Conservation (phyloP, 352 stramenopile genomes). For the Phytophthora fragariae region DNA sequence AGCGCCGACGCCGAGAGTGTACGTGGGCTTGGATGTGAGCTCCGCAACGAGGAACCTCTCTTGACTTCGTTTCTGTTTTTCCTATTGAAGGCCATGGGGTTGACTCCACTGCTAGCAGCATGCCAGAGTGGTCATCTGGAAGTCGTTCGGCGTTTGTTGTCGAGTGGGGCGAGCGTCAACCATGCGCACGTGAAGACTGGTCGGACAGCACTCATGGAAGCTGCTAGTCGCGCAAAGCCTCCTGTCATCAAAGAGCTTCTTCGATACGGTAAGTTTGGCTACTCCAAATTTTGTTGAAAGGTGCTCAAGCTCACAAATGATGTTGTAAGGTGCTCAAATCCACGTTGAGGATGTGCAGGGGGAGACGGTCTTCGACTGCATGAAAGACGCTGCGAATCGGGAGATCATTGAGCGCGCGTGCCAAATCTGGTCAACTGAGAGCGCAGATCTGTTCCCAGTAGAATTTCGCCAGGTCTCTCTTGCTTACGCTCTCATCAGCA, state of each 20-base stretch:
- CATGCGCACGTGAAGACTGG: slow-evolving; percentile 61
- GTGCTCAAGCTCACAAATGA: slow-evolving; percentile 41
- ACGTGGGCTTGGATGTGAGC: slow-evolving; percentile 2
- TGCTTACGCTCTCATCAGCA: slow-evolving; percentile 49
- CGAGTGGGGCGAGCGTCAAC: slow-evolving; percentile 55
- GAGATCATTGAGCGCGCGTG: slow-evolving; percentile 47
- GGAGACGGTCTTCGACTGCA: slow-evolving; percentile 56
- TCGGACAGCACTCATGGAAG: slow-evolving; percentile 73
- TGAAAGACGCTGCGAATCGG: slow-evolving; percentile 42
- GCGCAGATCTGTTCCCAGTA: slow-evolving; percentile 55
- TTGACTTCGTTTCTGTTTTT: background rate
- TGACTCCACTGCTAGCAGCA: slow-evolving; percentile 68
- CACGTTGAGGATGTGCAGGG: slow-evolving; percentile 52
- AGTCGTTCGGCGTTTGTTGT: slow-evolving; percentile 57
- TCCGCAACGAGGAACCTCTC: background rate
- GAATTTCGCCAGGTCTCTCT: slow-evolving; percentile 51
- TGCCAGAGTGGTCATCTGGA: slow-evolving; percentile 59
- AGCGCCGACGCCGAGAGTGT: slow-evolving; percentile 69
- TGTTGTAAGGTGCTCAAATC: slow-evolving; percentile 50
- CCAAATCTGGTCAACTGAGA: slow-evolving; percentile 43
- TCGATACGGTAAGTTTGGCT: slow-evolving; percentile 51
- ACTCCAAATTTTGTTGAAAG: slow-evolving; percentile 20
- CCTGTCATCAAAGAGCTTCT: slow-evolving; percentile 62
- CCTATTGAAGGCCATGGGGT: slow-evolving; percentile 60
- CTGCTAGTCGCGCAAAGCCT: slow-evolving; percentile 43